These are phyloP conservation scores for Botrytis pseudocinerea DNA, from an alignment of 2,329 filamentous ascomycete genomes.

Conservation along the genomic window DNA sequence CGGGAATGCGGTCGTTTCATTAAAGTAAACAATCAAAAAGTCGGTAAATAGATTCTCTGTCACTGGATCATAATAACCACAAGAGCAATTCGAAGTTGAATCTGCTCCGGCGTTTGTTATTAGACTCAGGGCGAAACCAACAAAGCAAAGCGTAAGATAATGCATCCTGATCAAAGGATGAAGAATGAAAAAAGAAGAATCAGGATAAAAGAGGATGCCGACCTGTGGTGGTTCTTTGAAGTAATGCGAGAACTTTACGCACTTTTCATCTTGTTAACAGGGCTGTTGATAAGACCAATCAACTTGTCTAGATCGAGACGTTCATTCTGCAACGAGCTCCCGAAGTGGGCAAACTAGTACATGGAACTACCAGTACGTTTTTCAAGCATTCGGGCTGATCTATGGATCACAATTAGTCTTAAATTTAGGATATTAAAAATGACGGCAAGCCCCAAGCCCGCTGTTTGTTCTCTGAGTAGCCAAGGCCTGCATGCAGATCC, in stretches of 20 bases:
- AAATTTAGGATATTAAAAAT: background rate
- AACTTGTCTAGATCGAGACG: background rate
- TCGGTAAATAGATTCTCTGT: slow-evolving; percentile 48
- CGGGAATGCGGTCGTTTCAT: slow-evolving; percentile 45
- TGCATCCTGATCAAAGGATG: background rate
- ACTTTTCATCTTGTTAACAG: slow-evolving; percentile 3
- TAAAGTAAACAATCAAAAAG: slow-evolving; percentile 52
- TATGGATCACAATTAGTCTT: slow-evolving; percentile 10
- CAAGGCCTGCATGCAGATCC: background rate
- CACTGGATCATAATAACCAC: slow-evolving; percentile 47
- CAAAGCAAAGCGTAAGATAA: background rate
- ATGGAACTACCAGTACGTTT: slow-evolving; percentile 14
- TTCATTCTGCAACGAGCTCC: background rate
- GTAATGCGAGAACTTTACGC: background rate
- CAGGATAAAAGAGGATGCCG: background rate
- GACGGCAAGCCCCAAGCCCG: background rate
- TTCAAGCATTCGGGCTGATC: slow-evolving; percentile 1
- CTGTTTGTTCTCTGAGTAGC: background rate
- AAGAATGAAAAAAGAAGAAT: background rate
- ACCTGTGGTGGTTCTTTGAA: slow-evolving; percentile 2
- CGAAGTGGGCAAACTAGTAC: background rate
- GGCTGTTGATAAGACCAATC: background rate
- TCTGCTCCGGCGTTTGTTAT: background rate
- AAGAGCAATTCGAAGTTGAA: slow-evolving; percentile 43
- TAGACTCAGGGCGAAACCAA: background rate